Conservation (phyloP, 163 green algal species). For the Chloromonas sp. region DNA sequence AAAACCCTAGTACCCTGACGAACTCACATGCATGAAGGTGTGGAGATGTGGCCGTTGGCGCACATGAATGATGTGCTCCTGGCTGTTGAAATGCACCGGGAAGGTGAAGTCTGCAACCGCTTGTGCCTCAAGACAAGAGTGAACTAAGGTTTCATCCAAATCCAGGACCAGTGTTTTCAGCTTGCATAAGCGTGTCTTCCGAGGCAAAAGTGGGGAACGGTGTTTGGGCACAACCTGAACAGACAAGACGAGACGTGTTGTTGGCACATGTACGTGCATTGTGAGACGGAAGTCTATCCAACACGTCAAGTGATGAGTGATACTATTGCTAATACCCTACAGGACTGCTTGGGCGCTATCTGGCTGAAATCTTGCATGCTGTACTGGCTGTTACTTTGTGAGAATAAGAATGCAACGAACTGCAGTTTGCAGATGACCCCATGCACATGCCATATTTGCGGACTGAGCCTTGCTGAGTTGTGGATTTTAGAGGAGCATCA, state of each 20-base stretch:
- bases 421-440: neutral
- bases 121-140: slow-evolving; percentile 53
- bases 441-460: neutral
- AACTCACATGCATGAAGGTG: slow-evolving; percentile 82
- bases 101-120: slow-evolving; percentile 73
- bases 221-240: slow-evolving; percentile 26
- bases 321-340: too few relatives aligned
- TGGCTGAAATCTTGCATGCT: too few relatives aligned
- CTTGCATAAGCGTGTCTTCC: slow-evolving; percentile 53
- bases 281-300: too few relatives aligned
- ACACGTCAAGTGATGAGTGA: too few relatives aligned
- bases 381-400: too few relatives aligned
- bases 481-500: too few relatives aligned
- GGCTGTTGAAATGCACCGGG: slow-evolving; percentile 71
- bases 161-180: slow-evolving; percentile 91
- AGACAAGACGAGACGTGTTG: neutral
- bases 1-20: neutral
- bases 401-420: neutral
- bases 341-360: too few relatives aligned
- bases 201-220: slow-evolving; percentile 57
- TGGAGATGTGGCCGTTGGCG: slow-evolving; percentile 70
- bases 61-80: slow-evolving; percentile 74
- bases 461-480: neutral
- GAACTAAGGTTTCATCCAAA: slow-evolving; percentile 90
- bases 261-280: neutral